These are phyloP conservation scores for Pochonia chlamydosporia DNA, from an alignment of 2,329 filamentous ascomycete species.

Conservation along the genomic window DNA sequence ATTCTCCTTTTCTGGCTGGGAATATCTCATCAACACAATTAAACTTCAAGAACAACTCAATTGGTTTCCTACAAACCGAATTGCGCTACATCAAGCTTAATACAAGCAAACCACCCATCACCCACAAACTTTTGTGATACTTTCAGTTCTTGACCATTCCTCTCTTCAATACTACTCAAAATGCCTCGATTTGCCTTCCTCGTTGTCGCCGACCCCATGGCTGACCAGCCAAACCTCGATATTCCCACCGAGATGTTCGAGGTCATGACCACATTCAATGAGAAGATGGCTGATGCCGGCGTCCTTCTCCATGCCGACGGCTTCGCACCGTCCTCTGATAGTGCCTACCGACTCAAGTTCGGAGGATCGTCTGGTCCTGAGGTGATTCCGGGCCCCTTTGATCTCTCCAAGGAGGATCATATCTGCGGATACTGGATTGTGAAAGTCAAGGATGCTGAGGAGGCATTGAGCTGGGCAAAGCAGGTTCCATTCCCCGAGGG, in stretches of 20 bases:
- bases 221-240: conserved; percentile 13
- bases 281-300: conserved; percentile 19
- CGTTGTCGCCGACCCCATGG: conserved; percentile 20
- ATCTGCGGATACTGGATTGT: conserved; percentile 27
- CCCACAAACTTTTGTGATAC: no score
- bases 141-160: no score
- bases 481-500: conserved; percentile 21
- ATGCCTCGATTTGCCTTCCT: conserved; percentile 25
- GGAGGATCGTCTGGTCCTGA: conserved; percentile 10
- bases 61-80: no score
- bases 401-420: conserved; percentile 17
- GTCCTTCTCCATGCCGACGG: conserved; percentile 22
- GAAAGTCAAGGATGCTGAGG: conserved; percentile 19
- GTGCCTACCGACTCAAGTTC: conserved; percentile 22
- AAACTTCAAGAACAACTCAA: no score
- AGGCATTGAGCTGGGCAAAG: conserved; percentile 24
- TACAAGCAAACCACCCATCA: no score
- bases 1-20: background rate
- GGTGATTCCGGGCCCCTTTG: conserved; percentile 23
- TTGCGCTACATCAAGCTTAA: no score
- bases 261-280: conserved; percentile 21
- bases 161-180: background rate
- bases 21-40: background rate
- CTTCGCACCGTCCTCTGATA: conserved; percentile 17
- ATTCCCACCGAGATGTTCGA: conserved; percentile 16